These are phyloP conservation scores for Magnolia kwangsiensis DNA, from an alignment of 164 flowering plant genomes.

Conservation along the genomic window DNA sequence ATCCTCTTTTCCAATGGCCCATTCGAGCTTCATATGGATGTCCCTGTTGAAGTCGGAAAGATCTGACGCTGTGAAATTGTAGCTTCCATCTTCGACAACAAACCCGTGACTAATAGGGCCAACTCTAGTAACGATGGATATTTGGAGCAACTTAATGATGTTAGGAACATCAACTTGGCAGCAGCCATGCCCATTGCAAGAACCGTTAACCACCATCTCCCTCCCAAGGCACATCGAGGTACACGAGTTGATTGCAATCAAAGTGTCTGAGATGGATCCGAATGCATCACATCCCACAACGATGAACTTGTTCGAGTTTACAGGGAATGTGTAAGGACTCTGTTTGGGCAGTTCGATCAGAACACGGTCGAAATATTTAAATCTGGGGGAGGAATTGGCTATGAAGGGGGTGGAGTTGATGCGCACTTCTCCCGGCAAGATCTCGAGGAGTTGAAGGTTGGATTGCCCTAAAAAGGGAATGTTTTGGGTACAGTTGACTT, in stretches of 20 bases:
- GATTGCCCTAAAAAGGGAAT: not conserved
- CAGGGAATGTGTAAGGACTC: not conserved
- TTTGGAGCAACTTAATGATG: not conserved
- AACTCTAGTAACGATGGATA: not conserved
- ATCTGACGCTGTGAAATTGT: slow-evolving; percentile 1
- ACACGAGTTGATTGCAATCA: not conserved
- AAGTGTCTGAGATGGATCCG: too few relatives aligned
- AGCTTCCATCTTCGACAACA: slow-evolving; percentile 7
- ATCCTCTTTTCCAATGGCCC: slow-evolving; percentile 40
- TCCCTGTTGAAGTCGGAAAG: not conserved
- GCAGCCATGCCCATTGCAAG: slow-evolving; percentile 12
- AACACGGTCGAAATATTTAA: not conserved
- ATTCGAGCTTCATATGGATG: slow-evolving; percentile 29
- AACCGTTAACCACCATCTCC: not conserved
- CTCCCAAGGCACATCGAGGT: not conserved
- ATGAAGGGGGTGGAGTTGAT: not conserved
- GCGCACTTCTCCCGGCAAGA: slow-evolving; percentile 1
- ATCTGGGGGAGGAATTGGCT: not conserved
- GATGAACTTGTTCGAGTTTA: not conserved
- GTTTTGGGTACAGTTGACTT: not conserved
- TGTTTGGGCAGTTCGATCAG: not conserved
- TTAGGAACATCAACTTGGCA: slow-evolving; percentile 2
- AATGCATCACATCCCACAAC: not conserved
- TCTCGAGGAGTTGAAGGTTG: not conserved
- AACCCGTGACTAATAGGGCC: not conserved